Evolutionary conservation across 2,329 filamentous ascomycete genomes (phyloP).

Genomic region (Xylariaceae sp.): DNA sequence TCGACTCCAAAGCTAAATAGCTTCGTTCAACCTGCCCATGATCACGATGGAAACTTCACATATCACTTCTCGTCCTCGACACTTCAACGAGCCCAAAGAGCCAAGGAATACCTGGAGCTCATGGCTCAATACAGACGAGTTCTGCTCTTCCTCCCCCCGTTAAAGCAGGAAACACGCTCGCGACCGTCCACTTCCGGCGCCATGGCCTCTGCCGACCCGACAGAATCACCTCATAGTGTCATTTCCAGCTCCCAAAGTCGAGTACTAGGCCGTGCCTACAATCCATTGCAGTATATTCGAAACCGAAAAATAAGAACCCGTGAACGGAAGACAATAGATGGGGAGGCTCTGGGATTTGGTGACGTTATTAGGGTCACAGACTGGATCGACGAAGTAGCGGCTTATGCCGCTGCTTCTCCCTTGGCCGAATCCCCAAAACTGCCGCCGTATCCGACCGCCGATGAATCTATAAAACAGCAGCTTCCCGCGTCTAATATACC

Average conservation of each 20-base stretch:
- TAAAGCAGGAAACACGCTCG: conserved; percentile 45
- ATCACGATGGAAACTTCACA: conserved; percentile 45
- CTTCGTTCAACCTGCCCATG: conserved; percentile 45
- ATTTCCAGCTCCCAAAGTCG: conserved; percentile 31
- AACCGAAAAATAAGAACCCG: conserved; percentile 81
- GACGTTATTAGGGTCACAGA: conserved; percentile 64
- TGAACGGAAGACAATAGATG: conserved; percentile 68
- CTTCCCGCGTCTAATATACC: conserved; percentile 34
- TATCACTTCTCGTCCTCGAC: conserved; percentile 76
- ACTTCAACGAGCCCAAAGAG: conserved; percentile 73
- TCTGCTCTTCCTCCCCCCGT: conserved; percentile 69
- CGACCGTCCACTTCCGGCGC: conserved; percentile 38
- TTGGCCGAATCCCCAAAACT: conserved; percentile 35
- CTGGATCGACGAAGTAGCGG: conserved; percentile 70
- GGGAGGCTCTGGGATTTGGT: conserved; percentile 69
- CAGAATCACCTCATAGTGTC: conserved; percentile 27
- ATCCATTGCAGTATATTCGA: conserved; percentile 86
- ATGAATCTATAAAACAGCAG: conserved; percentile 39
- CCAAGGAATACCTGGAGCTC: conserved; percentile 78
- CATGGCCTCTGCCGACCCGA: conserved; percentile 36
- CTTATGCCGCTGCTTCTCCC: conserved; percentile 37
- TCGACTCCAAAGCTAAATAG: conserved; percentile 39
- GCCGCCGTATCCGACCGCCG: conserved; percentile 43
- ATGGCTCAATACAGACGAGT: conserved; percentile 77
- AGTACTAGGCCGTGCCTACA: conserved; percentile 66